Evolutionary conservation across 306 rosid genomes (phyloP), one percentile per base, ranked within the genome.

Genomic region (Pueraria montana): DNA sequence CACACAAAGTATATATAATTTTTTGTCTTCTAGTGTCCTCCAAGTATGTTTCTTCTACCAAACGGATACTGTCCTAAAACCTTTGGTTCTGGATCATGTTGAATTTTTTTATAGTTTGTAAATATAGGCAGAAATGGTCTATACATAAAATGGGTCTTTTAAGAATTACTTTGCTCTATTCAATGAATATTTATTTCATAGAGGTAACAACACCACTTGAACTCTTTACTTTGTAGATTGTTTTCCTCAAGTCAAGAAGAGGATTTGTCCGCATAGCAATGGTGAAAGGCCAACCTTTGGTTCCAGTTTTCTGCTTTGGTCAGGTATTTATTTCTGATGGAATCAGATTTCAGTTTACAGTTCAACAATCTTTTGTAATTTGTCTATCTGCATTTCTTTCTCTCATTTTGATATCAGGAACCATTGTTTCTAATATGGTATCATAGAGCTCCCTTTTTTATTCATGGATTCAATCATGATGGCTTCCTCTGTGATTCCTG

Each of bases 261-360:
- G 98, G 98, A 83, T 95, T 95, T 84, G 90, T 95, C 53, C 98
- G 98, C 45, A 65, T 93, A 82, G 97, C 99, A 77, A 83, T 95
- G 89, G 91, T 89, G 89, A 86, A 61, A 81, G 99, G 99, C 36
- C 65, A 20, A n/a, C 96, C 99, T 48, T 76, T 93, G 83, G 99
- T 95, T 88, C 99, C 99, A 36, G 89, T 90, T 85, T 95, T 93
- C 87, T 92, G 98, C 88, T 95, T 93, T 65, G 99, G 99, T 46
- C 98, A 95, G 97, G 99, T 95, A 86, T 52, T 50, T 65, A 36
- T 53, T 78, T 38, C 69, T 6, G 69, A 62, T 30, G 18, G 69
- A 62, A 30, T 62, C 69, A 6, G 18, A 30, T 62, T 27, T 62
- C 42, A 62, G 69, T 30, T 26, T 66, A n/a, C 17, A 14, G 11